Conservation (phyloP, 495 filamentous ascomycete genomes). For the Thermothielavioides terrestris region DNA sequence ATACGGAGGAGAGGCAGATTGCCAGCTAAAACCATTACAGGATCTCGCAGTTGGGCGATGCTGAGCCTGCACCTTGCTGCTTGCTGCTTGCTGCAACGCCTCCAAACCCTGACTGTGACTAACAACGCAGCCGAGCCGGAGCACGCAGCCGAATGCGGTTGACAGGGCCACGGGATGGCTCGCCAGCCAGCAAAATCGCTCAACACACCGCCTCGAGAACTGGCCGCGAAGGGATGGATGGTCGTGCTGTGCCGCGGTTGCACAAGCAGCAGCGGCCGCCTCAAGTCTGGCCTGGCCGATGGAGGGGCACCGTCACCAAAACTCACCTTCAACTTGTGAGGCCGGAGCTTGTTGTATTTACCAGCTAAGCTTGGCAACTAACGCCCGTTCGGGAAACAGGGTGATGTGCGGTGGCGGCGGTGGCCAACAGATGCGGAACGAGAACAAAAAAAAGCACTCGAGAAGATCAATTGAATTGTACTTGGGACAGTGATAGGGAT, state of each 20-base stretch:
- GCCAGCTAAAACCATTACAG: background rate
- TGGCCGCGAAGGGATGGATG: background rate
- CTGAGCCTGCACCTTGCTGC: no score
- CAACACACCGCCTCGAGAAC: background rate
- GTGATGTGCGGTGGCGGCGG: no score
- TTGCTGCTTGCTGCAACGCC: no score
- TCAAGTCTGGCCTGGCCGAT: background rate
- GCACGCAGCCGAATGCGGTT: no score
- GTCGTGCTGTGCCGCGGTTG: background rate
- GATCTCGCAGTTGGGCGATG: background rate
- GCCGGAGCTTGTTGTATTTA: no score
- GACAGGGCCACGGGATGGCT: no score
- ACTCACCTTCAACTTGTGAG: no score
- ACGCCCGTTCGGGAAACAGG: no score
- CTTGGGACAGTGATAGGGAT: background rate
- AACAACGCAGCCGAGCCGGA: no score
- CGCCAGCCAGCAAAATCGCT: background rate
- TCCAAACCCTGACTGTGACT: no score
- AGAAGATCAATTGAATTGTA: slow-evolving; percentile 1
- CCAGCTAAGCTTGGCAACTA: no score
- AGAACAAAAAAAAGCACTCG: background rate
- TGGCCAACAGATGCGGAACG: no score
- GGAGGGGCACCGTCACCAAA: background rate
- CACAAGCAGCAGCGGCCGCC: background rate
- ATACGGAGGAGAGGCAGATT: background rate